Conservation (phyloP, 2,329 filamentous ascomycete species). For the Trichoderma pleuroti region DNA sequence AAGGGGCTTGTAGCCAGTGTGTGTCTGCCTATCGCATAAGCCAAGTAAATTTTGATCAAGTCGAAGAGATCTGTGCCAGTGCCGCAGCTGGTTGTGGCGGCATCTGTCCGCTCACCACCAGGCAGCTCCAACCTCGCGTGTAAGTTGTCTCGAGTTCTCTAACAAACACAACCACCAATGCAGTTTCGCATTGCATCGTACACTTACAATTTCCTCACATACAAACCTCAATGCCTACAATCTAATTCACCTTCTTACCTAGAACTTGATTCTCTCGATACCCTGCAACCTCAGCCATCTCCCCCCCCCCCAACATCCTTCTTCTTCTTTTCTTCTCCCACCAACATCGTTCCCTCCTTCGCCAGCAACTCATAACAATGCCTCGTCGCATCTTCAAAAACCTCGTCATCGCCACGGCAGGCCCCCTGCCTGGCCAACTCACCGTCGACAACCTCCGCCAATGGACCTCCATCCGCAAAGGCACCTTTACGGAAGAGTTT, state of each 20-base stretch:
- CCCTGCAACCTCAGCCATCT: background rate
- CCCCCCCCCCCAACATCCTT: background rate
- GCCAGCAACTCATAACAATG: slow-evolving; percentile 24
- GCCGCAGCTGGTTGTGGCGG: background rate
- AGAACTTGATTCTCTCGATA: background rate
- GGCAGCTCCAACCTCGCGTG: background rate
- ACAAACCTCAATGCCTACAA: background rate
- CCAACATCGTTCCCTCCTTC: background rate
- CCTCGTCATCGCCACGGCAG: slow-evolving; percentile 54
- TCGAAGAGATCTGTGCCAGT: background rate
- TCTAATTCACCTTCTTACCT: background rate
- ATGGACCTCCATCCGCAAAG: slow-evolving; percentile 65
- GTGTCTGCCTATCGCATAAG: background rate
- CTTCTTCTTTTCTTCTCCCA: background rate
- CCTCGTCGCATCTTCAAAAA: slow-evolving; percentile 47
- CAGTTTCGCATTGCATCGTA: too few species aligned
- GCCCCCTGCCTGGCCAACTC: slow-evolving; percentile 50
- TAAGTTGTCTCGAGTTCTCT: background rate
- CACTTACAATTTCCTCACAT: background rate
- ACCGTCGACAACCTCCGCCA: slow-evolving; percentile 54
- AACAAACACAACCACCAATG: slow-evolving; percentile 1
- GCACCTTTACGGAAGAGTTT: slow-evolving; percentile 51
- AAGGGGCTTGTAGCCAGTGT: background rate
- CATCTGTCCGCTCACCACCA: background rate
- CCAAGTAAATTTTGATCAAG: background rate